Evolutionary conservation across 2,329 filamentous ascomycete genomes (phyloP).

Genomic region (Colletotrichum tanaceti): DNA sequence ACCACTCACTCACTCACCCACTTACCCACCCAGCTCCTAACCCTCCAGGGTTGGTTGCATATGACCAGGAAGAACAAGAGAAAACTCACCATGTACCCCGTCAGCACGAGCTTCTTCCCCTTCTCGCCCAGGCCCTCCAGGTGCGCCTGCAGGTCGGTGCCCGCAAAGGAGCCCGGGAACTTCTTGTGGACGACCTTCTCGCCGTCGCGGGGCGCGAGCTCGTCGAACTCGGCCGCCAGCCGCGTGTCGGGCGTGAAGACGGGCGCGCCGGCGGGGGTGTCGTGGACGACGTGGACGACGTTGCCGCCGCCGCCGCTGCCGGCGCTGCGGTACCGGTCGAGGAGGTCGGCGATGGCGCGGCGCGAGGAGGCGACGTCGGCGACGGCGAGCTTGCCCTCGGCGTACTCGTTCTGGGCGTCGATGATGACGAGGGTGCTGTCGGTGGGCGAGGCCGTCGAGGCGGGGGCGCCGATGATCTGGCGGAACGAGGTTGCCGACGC

Average conservation of each 20-base stretch:
- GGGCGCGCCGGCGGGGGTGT: slow-evolving; percentile 69
- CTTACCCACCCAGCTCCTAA: no score
- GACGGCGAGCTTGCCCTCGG: slow-evolving; percentile 67
- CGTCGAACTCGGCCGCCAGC: slow-evolving; percentile 70
- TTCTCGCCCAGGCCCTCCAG: slow-evolving; percentile 62
- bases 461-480: slow-evolving; percentile 63
- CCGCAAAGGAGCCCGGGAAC: slow-evolving; percentile 69
- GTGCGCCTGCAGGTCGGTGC: slow-evolving; percentile 67
- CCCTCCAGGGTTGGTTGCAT: no score
- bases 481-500: slow-evolving; percentile 52
- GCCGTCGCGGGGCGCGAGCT: slow-evolving; percentile 63
- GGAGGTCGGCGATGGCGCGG: slow-evolving; percentile 65
- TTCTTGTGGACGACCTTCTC: slow-evolving; percentile 71
- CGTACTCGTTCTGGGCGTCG: slow-evolving; percentile 78
- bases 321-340: slow-evolving; percentile 69
- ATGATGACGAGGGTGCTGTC: slow-evolving; percentile 75
- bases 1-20: no score
- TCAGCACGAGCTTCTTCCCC: slow-evolving; percentile 70
- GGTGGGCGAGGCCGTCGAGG: slow-evolving; percentile 65
- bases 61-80: no score
- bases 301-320: slow-evolving; percentile 54
- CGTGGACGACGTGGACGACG: slow-evolving; percentile 73
- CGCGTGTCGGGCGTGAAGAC: slow-evolving; percentile 73
- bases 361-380: slow-evolving; percentile 64
- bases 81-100: slow-evolving; percentile 65